Conservation (phyloP, 2,329 filamentous ascomycete genomes). For the Tolypocladium tropicale region DNA sequence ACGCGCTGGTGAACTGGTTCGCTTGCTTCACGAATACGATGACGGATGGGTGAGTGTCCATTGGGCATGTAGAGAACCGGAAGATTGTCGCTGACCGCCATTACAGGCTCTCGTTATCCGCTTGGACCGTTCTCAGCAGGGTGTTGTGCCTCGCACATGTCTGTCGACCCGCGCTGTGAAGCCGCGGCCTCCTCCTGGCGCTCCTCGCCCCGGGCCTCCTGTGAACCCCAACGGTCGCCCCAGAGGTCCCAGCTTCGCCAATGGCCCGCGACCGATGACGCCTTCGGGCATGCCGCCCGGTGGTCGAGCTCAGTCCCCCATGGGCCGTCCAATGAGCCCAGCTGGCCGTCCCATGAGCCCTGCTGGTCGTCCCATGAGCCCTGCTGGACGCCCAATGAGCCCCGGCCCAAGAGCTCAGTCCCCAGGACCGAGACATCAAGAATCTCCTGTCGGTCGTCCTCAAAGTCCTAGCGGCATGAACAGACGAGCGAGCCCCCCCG, state of each 20-base stretch:
- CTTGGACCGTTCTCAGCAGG: conserved; percentile 83
- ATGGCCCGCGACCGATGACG: conserved; percentile 26
- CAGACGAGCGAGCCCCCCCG: conserved; percentile 31
- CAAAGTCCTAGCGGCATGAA: conserved; percentile 31
- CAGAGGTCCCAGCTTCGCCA: conserved; percentile 16
- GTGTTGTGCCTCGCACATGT: conserved; percentile 88
- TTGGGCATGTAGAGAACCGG: no score
- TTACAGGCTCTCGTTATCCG: conserved; percentile 70
- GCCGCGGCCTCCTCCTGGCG: conserved; percentile 52
- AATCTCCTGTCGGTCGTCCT: conserved; percentile 19
- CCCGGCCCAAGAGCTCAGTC: conserved; percentile 32
- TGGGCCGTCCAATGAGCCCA: conserved; percentile 21
- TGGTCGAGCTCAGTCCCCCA: conserved; percentile 17
- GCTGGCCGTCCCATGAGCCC: conserved; percentile 21
- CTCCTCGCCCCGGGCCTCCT: conserved; percentile 40
- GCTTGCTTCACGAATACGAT: conserved; percentile 90
- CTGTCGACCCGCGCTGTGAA: conserved; percentile 87
- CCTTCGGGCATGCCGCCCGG: conserved; percentile 9
- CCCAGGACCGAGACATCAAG: conserved; percentile 28
- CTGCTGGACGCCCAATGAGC: conserved; percentile 20
- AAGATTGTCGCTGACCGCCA: neutral
- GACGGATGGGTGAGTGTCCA: conserved; percentile 82
- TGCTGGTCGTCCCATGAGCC: conserved; percentile 19
- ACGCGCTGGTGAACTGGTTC: conserved; percentile 70
- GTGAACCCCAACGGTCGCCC: conserved; percentile 28